These are phyloP conservation scores for Taphrina pruni DNA, from an alignment of 1,139 yeast genomes.

Conservation along the genomic window DNA sequence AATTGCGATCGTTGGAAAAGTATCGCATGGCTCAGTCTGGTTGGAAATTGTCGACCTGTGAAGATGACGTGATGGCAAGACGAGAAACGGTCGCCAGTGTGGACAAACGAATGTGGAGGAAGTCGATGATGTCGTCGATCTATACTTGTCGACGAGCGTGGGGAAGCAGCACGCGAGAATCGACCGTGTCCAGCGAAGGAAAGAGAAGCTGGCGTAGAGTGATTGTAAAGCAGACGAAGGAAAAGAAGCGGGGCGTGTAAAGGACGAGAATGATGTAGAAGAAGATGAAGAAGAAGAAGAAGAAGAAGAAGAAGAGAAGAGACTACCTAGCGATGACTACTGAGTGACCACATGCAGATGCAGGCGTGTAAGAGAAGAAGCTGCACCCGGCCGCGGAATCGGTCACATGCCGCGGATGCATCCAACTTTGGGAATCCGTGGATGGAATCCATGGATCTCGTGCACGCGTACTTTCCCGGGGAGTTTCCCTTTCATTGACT, in stretches of 20 bases:
- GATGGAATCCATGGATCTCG: no score
- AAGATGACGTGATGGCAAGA: background rate
- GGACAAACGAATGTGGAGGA: background rate
- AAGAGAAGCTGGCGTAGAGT: background rate
- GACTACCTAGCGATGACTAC: background rate
- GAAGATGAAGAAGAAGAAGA: background rate
- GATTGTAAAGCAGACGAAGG: background rate
- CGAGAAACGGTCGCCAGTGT: background rate
- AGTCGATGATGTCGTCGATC: no score
- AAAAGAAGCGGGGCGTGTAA: background rate
- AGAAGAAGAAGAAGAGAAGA: background rate
- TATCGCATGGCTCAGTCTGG: slow-evolving; percentile 14
- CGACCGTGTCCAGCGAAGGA: background rate
- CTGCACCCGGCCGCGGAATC: no score
- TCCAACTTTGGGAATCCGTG: no score
- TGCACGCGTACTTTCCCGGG: no score
- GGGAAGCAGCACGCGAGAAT: background rate
- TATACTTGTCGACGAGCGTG: background rate
- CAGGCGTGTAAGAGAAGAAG: no score
- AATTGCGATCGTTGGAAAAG: slow-evolving; percentile 30
- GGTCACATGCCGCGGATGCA: no score
- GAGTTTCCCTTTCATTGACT: no score
- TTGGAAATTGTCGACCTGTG: background rate
- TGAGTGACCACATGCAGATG: background rate
- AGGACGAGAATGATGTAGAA: background rate